phyloP scores from a whole-genome alignment of 495 filamentous ascomycete species.

The Daldinia caldariorum region DNA sequence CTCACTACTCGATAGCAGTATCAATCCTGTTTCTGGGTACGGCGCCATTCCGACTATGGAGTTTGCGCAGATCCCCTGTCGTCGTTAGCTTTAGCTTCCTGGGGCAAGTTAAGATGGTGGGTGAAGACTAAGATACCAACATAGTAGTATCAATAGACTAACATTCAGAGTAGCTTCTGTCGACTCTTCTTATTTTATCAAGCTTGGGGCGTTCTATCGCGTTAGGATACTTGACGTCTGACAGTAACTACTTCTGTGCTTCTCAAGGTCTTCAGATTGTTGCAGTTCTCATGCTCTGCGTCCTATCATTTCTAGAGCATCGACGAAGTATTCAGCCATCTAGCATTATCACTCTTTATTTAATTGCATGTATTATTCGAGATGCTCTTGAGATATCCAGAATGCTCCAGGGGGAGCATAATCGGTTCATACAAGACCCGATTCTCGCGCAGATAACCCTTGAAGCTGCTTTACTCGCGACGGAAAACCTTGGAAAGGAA shows the following conservation, averaged over 20 bases:
- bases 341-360: constrained; percentile 52
- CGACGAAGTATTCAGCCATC: constrained; percentile 21
- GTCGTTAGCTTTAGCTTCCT: constrained; percentile 20
- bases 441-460: constrained; percentile 46
- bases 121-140: background rate
- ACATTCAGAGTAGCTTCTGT: constrained; percentile 17
- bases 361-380: constrained; percentile 62
- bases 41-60: constrained; percentile 8
- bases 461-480: constrained; percentile 24
- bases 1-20: constrained; percentile 16
- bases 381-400: constrained; percentile 56
- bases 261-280: constrained; percentile 16
- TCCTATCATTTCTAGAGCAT: constrained; percentile 26
- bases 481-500: constrained; percentile 49
- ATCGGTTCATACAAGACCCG: constrained; percentile 58
- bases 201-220: constrained; percentile 10
- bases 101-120: constrained; percentile 21
- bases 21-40: constrained; percentile 17
- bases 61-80: constrained; percentile 7
- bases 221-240: background rate
- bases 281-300: constrained; percentile 12
- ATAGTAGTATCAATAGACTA: background rate
- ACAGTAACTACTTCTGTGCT: background rate
- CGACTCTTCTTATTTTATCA: constrained; percentile 14
- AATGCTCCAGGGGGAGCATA: constrained; percentile 49